These are phyloP conservation scores for Salix koriyanagi DNA, from an alignment of 345 rosid genomes.

Conservation along the genomic window DNA sequence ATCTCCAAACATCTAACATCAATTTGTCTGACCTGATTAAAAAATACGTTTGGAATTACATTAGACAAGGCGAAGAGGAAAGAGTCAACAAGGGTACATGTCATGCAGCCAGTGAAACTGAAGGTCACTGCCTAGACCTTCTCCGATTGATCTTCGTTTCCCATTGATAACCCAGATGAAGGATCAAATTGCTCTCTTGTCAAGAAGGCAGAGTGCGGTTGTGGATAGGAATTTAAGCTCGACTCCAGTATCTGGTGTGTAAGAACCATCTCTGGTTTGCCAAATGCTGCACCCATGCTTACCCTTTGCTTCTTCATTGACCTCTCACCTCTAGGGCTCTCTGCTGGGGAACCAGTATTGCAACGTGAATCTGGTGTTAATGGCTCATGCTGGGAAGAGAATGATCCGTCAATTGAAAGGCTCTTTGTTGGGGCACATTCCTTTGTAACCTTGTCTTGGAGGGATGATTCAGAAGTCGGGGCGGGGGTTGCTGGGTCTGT, in stretches of 20 bases:
- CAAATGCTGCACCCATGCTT: slow-evolving; percentile 30
- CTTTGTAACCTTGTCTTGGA: slow-evolving; percentile 63
- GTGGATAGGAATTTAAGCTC: slow-evolving; percentile 60
- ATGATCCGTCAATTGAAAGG: slow-evolving; percentile 75
- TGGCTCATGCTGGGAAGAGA: slow-evolving; percentile 79
- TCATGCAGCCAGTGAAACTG: slow-evolving; percentile 14
- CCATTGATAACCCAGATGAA: slow-evolving; percentile 41
- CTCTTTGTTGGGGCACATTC: slow-evolving; percentile 62
- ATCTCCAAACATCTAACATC: slow-evolving; percentile 24
- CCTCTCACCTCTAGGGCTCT: slow-evolving; percentile 59
- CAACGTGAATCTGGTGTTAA: slow-evolving; percentile 83
- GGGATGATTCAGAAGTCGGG: slow-evolving; percentile 73
- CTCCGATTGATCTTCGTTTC: slow-evolving; percentile 44
- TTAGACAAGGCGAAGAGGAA: slow-evolving; percentile 10
- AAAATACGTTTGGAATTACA: slow-evolving; percentile 20
- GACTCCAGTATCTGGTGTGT: slow-evolving; percentile 75
- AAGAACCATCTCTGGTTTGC: slow-evolving; percentile 48
- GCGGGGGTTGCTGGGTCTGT: slow-evolving; percentile 88
- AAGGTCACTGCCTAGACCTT: slow-evolving; percentile 47
- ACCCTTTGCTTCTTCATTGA: slow-evolving; percentile 66
- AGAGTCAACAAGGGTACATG: not conserved
- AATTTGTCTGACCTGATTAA: slow-evolving; percentile 22
- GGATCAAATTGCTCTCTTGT: slow-evolving; percentile 48
- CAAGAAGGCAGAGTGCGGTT: slow-evolving; percentile 40
- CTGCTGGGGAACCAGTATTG: slow-evolving; percentile 50